Evolutionary conservation across 495 filamentous ascomycete genomes (phyloP), one percentile per base, ranked within the genome.

Genomic region (Elasticomyces elasticus): DNA sequence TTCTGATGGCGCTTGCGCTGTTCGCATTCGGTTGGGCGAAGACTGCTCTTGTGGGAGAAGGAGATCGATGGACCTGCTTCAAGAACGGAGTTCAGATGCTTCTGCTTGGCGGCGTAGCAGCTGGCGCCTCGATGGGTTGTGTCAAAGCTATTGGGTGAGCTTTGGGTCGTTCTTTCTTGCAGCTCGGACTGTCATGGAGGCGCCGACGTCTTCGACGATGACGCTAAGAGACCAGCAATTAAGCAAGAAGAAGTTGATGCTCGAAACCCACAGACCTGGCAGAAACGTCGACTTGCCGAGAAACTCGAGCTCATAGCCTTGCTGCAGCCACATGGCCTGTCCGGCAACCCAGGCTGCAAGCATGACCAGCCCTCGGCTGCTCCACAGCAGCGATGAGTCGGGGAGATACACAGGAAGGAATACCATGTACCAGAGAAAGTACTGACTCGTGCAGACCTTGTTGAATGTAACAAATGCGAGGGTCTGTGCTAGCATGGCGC

Each of bases 391-490:
- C 1, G 83, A 84, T 0, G 89, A 94, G 5, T 67, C 69, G 0
- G 92, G 88, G 0, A 98, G 80, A 66, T 97, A 94, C 40, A 96
- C 82, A 0, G 92, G 91, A 15, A 97, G 77, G 54, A 98, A 82
- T 53, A 95, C 78, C 59, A 94, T 80, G 68, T 98, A 96, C 92
- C 92, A 98, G 52, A 98, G 78, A 66, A 97, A 97, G 64, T 98
- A 98, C 89, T 95, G 92, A 63, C 86, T 91, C 1, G 92, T 98
- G 76, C 90, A 95, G 17, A 98, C 92, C 73, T 98, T 98, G 66
- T 98, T 98, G 53, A 95, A 97, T 5, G 87, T 81, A 5, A 97
- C 92, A 68, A 98, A 98, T 0, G 92, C 86, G 66, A 96, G 95
- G 0, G 94, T 97, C 70, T 98, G 92, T n/a, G 87, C 89, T n/a